Evolutionary conservation across 106 monocot genomes (phyloP), one percentile per base, ranked within the genome.

Genomic region (Dendrobium chrysotoxum): DNA sequence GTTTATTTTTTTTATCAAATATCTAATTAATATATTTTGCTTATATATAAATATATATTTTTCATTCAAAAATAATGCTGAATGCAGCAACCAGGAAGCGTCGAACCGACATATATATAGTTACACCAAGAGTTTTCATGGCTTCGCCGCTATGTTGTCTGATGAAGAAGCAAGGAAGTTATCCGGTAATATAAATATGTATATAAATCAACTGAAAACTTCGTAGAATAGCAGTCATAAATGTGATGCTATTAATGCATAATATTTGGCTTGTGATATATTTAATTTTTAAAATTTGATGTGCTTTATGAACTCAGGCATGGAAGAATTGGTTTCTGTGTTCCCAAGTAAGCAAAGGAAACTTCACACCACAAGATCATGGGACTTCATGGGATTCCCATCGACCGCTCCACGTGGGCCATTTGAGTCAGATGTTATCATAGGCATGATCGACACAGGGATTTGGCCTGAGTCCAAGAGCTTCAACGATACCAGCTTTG

Each of bases 381-480:
- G 81, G 81, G 15, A 75, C 74, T 81, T 81, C n/a, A 55, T 81
- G 71, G 74, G 74, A 15, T 81, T 81, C 25, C 72, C 81, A 10
- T 0, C 25, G 53, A 41, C 0, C n/a, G 72, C 81, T 7, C 38
- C 21, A 0, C 39, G 38, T 6, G 53, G 38, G 5, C 4, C 74
- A 7, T 74, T 72, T 18, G 81, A 81, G 21, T 54, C 54, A 0
- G 55, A 81, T 57, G 74, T 81, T 20, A 75, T 81, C 39, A 12
- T 81, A 8, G 81, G 81, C 55, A 81, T 81, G 81, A 26, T 81
- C 12, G 81, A 81, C 31, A 74, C 54, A 21, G 81, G 81, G 20
- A 76, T 81, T 16, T 81, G 81, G 81, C 81, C 81, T 1, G 81
- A 81, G 39, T 81, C 81, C 9, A 26, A 75, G 57, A 81, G 81